Percentiles rank a stretch among this genome's conserved stretches.
These are phyloP conservation scores for Teratosphaeria destructans DNA, from an alignment of 2,329 filamentous ascomycete species.

Conservation along the genomic window DNA sequence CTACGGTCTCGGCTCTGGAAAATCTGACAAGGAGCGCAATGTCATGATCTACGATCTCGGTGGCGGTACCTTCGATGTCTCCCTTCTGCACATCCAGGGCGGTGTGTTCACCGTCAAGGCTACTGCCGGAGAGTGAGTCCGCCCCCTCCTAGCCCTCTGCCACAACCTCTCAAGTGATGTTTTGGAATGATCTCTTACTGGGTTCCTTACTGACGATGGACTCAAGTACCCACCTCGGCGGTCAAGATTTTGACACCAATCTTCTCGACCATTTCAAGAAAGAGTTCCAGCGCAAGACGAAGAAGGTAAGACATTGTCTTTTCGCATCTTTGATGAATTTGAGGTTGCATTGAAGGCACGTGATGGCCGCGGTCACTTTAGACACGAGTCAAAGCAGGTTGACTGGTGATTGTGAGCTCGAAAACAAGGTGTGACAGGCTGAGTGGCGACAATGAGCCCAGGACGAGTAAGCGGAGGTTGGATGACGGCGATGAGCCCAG, in stretches of 20 bases:
- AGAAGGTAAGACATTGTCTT: slow-evolving; percentile 37
- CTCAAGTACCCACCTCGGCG: too few species aligned
- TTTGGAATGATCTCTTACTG: too few species aligned
- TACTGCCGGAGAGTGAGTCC: slow-evolving; percentile 66
- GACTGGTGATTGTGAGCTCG: too few species aligned
- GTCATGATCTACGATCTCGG: slow-evolving; percentile 99
- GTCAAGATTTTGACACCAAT: slow-evolving; percentile 85
- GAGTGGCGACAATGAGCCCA: too few species aligned
- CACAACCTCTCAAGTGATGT: too few species aligned
- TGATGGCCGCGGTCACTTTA: not conserved
- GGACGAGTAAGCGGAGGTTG: too few species aligned
- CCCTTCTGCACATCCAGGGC: slow-evolving; percentile 95
- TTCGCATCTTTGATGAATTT: not conserved
- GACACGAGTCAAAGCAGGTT: not conserved
- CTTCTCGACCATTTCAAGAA: slow-evolving; percentile 95
- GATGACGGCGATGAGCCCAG: too few species aligned
- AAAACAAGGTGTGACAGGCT: too few species aligned
- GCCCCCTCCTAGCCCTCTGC: too few species aligned
- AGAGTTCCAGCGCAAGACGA: slow-evolving; percentile 75
- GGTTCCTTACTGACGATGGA: too few species aligned
- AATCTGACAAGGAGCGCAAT: slow-evolving; percentile 89
- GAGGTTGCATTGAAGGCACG: not conserved
- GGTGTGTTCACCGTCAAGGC: slow-evolving; percentile 99
- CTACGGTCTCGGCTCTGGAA: slow-evolving; percentile 62
- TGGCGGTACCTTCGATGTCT: slow-evolving; percentile 99